A percentile compares a stretch with the other conserved stretches of the same genome.
Conservation (phyloP, 305 asterid species). For the Withania somnifera region DNA sequence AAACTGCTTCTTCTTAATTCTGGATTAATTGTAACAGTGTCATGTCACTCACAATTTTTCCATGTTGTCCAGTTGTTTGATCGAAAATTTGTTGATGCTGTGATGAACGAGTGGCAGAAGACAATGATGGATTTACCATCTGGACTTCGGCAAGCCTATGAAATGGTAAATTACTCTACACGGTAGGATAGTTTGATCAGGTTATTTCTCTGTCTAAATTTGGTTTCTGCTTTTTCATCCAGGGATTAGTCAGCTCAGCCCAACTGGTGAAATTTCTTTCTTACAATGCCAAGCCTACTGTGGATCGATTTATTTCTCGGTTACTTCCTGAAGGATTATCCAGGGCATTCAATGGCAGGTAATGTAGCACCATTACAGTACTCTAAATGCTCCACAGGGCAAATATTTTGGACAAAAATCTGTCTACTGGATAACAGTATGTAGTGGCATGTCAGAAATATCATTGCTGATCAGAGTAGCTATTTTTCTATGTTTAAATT, state of each 20-base stretch:
- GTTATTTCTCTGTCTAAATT: constrained; percentile 11
- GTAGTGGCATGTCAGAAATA: neutral
- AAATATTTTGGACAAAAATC: neutral
- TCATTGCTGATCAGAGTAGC: neutral
- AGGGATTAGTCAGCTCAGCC: constrained; percentile 98
- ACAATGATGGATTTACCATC: constrained; percentile 96
- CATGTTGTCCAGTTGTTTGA: constrained; percentile 58
- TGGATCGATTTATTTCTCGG: constrained; percentile 71
- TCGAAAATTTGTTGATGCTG: constrained; percentile 89
- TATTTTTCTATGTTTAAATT: neutral
- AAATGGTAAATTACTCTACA: constrained; percentile 51
- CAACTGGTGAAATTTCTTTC: constrained; percentile 85
- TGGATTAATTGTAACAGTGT: neutral
- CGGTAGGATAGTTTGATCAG: constrained; percentile 4
- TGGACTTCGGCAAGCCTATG: constrained; percentile 95
- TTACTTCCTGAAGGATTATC: constrained; percentile 80
- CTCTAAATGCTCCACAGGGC: neutral
- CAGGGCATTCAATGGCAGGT: constrained; percentile 92
- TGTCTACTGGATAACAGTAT: neutral
- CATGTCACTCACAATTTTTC: constrained; percentile 1
- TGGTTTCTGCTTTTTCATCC: constrained; percentile 12
- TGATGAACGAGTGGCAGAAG: constrained; percentile 95
- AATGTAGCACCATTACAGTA: constrained; percentile 1
- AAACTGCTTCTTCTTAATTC: neutral
- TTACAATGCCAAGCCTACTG: constrained; percentile 84